phyloP scores from a whole-genome alignment of 768 basidiomycete species.

The Mycena leptocephala region DNA sequence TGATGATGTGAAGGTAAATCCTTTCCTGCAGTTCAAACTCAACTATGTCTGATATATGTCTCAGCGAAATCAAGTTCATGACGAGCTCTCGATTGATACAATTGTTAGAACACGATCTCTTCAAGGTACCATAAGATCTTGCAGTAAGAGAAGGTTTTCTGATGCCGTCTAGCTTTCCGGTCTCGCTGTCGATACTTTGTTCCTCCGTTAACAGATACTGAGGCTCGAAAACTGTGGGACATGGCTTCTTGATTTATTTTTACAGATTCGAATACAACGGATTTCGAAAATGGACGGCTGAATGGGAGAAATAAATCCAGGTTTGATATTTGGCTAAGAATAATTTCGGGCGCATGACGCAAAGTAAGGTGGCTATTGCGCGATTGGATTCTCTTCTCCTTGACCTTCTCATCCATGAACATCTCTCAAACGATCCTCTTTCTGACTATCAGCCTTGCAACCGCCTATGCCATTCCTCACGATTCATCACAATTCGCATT shows the following conservation, averaged over 20 bases:
- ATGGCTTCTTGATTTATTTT: constrained; percentile 38
- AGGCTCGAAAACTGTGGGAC: constrained; percentile 75
- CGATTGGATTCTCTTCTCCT: neutral
- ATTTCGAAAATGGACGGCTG: no score
- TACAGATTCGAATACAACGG: neutral
- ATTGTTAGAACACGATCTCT: constrained; percentile 81
- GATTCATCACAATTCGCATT: neutral
- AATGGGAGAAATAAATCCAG: no score
- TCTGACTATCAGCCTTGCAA: neutral
- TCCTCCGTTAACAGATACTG: constrained; percentile 73
- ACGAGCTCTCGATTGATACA: constrained; percentile 80
- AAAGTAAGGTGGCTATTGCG: neutral
- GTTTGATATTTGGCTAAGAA: no score
- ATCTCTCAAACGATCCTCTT: neutral
- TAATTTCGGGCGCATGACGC: constrained; percentile 9
- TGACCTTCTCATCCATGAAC: constrained; percentile 10
- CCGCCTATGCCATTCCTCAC: neutral
- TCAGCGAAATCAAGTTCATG: constrained; percentile 83
- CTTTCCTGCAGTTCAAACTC: neutral
- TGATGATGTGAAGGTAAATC: constrained; percentile 80
- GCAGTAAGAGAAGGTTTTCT: no score
- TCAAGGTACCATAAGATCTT: constrained; percentile 72
- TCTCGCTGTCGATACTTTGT: constrained; percentile 87
- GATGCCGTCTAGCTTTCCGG: constrained; percentile 71
- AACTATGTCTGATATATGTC: neutral